Conservation (phyloP, 2,329 filamentous ascomycete genomes). For the Aspergillus latus region DNA sequence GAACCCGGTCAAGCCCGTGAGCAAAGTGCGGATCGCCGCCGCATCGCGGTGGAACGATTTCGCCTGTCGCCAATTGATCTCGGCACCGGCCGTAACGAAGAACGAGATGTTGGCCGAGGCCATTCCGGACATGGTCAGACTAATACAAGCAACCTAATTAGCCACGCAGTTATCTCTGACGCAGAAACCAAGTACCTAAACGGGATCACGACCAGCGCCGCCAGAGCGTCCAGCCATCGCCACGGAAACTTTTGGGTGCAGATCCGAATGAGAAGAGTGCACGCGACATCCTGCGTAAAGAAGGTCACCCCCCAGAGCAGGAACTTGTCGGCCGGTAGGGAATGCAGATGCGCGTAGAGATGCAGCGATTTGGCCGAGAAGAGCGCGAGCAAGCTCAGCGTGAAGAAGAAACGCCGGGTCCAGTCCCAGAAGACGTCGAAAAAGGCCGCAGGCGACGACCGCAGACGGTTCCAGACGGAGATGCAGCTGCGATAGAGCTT, state of each 20-base stretch:
- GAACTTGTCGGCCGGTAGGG: slow-evolving; percentile 24
- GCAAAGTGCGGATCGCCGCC: slow-evolving; percentile 33
- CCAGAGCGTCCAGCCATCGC: slow-evolving; percentile 21
- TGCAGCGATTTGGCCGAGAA: slow-evolving; percentile 29
- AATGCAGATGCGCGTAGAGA: slow-evolving; percentile 30
- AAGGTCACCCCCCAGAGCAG: slow-evolving; percentile 31
- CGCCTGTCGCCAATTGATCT: slow-evolving; percentile 40
- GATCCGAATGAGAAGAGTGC: slow-evolving; percentile 26
- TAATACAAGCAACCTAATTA: slow-evolving; percentile 9
- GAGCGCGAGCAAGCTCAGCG: slow-evolving; percentile 28
- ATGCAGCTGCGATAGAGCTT: slow-evolving; percentile 7
- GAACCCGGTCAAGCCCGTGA: slow-evolving; percentile 36
- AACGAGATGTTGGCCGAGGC: slow-evolving; percentile 36
- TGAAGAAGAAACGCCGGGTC: slow-evolving; percentile 33
- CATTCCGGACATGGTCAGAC: slow-evolving; percentile 35
- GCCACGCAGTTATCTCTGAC: neutral
- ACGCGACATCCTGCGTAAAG: slow-evolving; percentile 32
- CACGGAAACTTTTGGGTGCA: slow-evolving; percentile 25
- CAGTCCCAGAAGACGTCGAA: slow-evolving; percentile 30
- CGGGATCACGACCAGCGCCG: slow-evolving; percentile 27
- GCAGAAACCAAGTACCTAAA: slow-evolving; percentile 27
- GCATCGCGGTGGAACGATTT: slow-evolving; percentile 34
- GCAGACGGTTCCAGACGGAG: slow-evolving; percentile 9
- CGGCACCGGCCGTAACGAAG: slow-evolving; percentile 35
- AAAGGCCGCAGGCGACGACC: slow-evolving; percentile 17